Base-by-base conservation (phyloP, 179 eudicot genomes). In the Heliamphora pulchella region DNA sequence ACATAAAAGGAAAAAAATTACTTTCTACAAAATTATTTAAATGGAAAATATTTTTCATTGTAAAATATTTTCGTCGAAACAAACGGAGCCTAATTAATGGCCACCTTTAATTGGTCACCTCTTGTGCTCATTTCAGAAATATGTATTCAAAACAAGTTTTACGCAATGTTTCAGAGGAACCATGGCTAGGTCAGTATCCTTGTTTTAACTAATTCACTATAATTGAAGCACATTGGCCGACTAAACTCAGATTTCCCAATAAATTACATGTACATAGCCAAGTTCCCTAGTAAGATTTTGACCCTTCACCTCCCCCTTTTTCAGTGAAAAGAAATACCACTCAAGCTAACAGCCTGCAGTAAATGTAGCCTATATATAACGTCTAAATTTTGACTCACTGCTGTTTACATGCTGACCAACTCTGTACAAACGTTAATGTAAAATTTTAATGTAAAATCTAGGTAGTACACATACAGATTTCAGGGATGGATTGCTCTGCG, bases 401-500 rank as follows among this genome's bases (percentile, higher is more conserved):
- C 41, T 5, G 46, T 54, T n/a, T 69, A 3, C 58, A 71, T 71
- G 63, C 64, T 6, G 47, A 54, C 77, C 43, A 54, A 58, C 31
- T 75, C 78, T 3, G 6, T 17, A 44, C 17, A 58, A 31, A 65
- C 2, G 22, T 22, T 31, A 65, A 31, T 9, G 31, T 61, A 39
- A 57, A 43, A 75, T 5, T 39, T 15, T 15, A 75, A 41, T 53
- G 7, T 11, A 53, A 73, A 31, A 53, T 31, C 20, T 39, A 57
- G 43, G 3, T 46, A 71, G 63, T 31, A 64, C 59, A 85, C 82
- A 55, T 84, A 82, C 87, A 44, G 79, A 74, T 64, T 59, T 67
- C 46, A 58, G 14, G 47, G 77, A 81, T 44, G 71, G 84, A 76
- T 83, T 80, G 43, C 70, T 84, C 75, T 72, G 85, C 81, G 71